Conservation (phyloP, 768 basidiomycete genomes). For the Termitomyces sp. region DNA sequence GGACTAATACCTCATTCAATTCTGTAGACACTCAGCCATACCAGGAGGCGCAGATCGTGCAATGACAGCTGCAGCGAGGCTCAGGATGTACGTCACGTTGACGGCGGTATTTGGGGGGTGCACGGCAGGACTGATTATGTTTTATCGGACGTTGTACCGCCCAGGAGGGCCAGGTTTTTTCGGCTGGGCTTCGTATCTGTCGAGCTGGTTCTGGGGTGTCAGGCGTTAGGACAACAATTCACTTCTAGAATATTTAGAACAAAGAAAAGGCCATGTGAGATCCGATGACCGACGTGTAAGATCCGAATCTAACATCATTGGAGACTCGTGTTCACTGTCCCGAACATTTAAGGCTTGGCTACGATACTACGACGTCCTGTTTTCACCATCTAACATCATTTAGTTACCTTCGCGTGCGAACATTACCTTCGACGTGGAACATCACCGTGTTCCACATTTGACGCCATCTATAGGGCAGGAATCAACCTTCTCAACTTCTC, state of each 20-base stretch:
- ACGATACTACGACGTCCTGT: slow-evolving; percentile 6
- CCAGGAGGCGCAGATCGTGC: slow-evolving; percentile 84
- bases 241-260: not conserved
- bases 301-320: slow-evolving; percentile 35
- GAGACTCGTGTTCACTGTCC: slow-evolving; percentile 21
- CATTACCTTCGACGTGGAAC: not conserved
- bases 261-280: not conserved
- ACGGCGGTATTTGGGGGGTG: slow-evolving; percentile 71
- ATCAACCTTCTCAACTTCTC: slow-evolving; percentile 4
- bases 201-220: slow-evolving; percentile 59
- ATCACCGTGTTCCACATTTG: not conserved
- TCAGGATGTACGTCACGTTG: slow-evolving; percentile 67
- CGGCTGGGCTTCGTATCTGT: slow-evolving; percentile 57
- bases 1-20: not conserved
- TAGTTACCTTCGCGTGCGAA: slow-evolving; percentile 7
- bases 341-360: slow-evolving; percentile 15
- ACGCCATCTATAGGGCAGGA: slow-evolving; percentile 9
- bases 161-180: slow-evolving; percentile 50
- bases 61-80: slow-evolving; percentile 58
- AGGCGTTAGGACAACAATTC: slow-evolving; percentile 32
- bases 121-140: slow-evolving; percentile 64
- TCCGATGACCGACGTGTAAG: slow-evolving; percentile 37
- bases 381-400: slow-evolving; percentile 21
- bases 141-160: slow-evolving; percentile 61
- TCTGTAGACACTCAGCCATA: slow-evolving; percentile 51